A percentile compares a stretch with the other conserved stretches of the same genome.
Evolutionary conservation across 768 basidiomycete genomes (phyloP).

Genomic region (Coprinopsis sp.): DNA sequence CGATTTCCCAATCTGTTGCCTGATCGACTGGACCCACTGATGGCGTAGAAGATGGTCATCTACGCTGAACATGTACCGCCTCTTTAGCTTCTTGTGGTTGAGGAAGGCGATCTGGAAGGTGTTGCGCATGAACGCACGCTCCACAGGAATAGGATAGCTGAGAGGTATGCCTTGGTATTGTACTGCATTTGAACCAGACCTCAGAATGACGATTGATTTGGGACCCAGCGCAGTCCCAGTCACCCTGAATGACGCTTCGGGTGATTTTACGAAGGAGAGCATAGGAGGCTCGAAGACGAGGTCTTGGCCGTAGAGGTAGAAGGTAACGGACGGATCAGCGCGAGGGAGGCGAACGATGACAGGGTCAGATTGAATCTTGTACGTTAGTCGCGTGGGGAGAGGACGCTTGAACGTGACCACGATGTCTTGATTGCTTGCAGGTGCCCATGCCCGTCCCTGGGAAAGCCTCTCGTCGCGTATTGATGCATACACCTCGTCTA

Average conservation of each 20-base stretch:
- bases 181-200: slow-evolving; percentile 79
- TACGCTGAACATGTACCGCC: slow-evolving; percentile 94
- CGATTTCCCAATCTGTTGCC: slow-evolving; percentile 59
- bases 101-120: slow-evolving; percentile 91
- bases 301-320: slow-evolving; percentile 85
- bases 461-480: slow-evolving; percentile 67
- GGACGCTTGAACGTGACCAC: slow-evolving; percentile 67
- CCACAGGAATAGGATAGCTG: slow-evolving; percentile 72
- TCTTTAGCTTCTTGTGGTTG: slow-evolving; percentile 59
- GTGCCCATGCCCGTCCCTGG: slow-evolving; percentile 55
- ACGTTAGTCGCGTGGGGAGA: slow-evolving; percentile 75
- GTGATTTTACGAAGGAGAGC: slow-evolving; percentile 71
- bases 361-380: slow-evolving; percentile 83
- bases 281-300: slow-evolving; percentile 83
- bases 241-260: slow-evolving; percentile 85
- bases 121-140: slow-evolving; percentile 94
- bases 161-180: slow-evolving; percentile 78
- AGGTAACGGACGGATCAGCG: slow-evolving; percentile 74
- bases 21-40: slow-evolving; percentile 67
- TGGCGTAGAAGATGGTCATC: slow-evolving; percentile 72
- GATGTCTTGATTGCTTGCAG: slow-evolving; percentile 41
- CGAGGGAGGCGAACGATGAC: slow-evolving; percentile 84
- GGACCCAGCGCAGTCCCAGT: slow-evolving; percentile 81
- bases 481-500: slow-evolving; percentile 77
- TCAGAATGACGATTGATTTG: slow-evolving; percentile 78